Evolutionary conservation across 495 filamentous ascomycete species (phyloP), one percentile per base, ranked within the genome.

Genomic region (Penicillium argentinense): DNA sequence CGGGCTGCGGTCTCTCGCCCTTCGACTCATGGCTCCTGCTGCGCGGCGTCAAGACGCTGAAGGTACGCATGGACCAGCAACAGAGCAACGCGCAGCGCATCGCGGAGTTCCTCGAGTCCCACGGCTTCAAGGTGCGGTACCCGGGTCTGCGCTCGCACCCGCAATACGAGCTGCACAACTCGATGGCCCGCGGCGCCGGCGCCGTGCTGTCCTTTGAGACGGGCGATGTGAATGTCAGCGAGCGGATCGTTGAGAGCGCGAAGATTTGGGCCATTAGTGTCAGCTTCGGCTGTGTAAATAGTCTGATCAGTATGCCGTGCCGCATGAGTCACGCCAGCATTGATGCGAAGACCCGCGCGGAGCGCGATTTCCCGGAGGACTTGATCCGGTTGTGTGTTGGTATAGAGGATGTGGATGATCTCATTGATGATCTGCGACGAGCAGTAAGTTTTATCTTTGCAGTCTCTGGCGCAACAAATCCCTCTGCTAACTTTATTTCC

Each of bases 251-350:
- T 2, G 95, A 96, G 72, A 85, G 85, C 26, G 88, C 93, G 3
- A 79, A 87, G 53, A 71, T 98, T 19, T 98, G 91, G 86, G 90
- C 86, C 14, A 98, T 98, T 52, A 90, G 86, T 50, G 93, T 98
- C 42, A 93, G 88, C 54, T 98, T 98, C 63, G 93, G 93, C 26
- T 97, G 95, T 67, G 95, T 98, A 33, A 98, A 98, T 69, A 93
- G 88, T 70, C 66, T 98, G 68, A 98, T 98, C 67, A 96, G 90
- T 69, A 96, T 98, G 93, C 93, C 93, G 9, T 98, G 93, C 60
- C 89, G 88, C 49, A 98, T 98, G 93, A 97, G 95, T 68, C 93
- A 98, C 73, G 93, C 93, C 16, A 96, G 91, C 62, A 98, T 98
- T 64, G 95, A 97, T 66, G 87, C 86, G 49, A 92, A 93, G 76